These are phyloP conservation scores for Leccinum solheimii DNA, from an alignment of 1,284 basidiomycete genomes.

Conservation along the genomic window DNA sequence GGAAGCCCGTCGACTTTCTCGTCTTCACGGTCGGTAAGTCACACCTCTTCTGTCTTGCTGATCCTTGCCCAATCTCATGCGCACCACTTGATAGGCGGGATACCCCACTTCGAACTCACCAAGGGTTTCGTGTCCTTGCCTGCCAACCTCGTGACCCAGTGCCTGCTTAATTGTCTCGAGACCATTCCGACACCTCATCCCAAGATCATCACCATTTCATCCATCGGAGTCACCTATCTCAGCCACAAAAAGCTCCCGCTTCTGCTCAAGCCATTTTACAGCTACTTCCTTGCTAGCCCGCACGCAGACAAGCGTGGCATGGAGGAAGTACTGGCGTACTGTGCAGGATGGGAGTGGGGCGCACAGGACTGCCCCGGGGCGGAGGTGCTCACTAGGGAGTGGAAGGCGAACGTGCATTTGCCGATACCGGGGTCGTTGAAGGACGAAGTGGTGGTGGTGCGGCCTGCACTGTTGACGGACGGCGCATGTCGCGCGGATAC, in stretches of 20 bases:
- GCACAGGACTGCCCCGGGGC: constrained; percentile 34
- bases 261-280: constrained; percentile 48
- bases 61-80: not conserved
- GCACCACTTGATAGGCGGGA: constrained; percentile 16
- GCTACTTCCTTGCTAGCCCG: constrained; percentile 38
- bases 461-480: constrained; percentile 58
- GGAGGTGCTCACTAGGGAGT: constrained; percentile 43
- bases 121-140: constrained; percentile 31
- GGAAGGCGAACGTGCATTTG: constrained; percentile 38
- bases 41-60: no score
- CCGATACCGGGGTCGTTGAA: constrained; percentile 45
- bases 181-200: constrained; percentile 37
- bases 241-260: constrained; percentile 50
- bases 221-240: constrained; percentile 48
- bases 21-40: constrained; percentile 28
- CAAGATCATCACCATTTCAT: constrained; percentile 53
- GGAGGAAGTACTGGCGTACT: constrained; percentile 50
- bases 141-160: constrained; percentile 33
- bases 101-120: constrained; percentile 18
- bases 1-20: constrained; percentile 27
- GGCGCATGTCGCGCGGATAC: constrained; percentile 47
- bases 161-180: constrained; percentile 31
- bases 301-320: constrained; percentile 59
- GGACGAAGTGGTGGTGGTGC: constrained; percentile 46
- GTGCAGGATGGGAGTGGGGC: constrained; percentile 49